Percentiles rank a stretch among this genome's conserved stretches.
These are phyloP conservation scores for Chrysoporthe deuterocubensis DNA, from an alignment of 2,329 filamentous ascomycete genomes.

Conservation along the genomic window DNA sequence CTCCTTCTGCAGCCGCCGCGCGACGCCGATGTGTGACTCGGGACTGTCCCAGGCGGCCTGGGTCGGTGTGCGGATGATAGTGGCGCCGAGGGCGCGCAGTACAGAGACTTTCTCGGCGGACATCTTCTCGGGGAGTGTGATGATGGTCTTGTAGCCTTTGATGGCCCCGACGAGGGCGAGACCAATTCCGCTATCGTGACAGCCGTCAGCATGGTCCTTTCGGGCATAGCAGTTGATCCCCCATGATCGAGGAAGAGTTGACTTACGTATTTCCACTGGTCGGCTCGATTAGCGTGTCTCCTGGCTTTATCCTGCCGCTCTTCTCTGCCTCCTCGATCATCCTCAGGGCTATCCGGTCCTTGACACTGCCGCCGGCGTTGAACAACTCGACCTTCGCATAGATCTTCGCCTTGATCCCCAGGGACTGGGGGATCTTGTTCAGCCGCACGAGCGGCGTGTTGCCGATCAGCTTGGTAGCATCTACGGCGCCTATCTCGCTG, in stretches of 20 bases:
- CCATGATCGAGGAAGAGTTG: conserved; percentile 23
- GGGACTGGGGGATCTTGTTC: conserved; percentile 88
- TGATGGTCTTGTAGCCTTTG: conserved; percentile 98
- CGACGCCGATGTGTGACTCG: conserved; percentile 96
- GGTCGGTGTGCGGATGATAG: conserved; percentile 96
- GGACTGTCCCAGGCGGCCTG: conserved; percentile 93
- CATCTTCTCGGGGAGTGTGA: conserved; percentile 99
- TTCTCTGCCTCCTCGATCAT: conserved; percentile 98
- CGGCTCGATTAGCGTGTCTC: conserved; percentile 95
- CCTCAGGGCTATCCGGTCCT: conserved; percentile 91
- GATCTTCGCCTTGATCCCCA: conserved; percentile 86
- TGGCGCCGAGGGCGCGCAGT: conserved; percentile 88
- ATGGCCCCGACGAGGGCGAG: conserved; percentile 92
- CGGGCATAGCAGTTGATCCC: conserved; percentile 34
- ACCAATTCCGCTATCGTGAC: conserved; percentile 72
- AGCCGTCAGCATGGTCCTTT: background rate
- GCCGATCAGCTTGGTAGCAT: conserved; percentile 86
- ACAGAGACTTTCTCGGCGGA: conserved; percentile 97
- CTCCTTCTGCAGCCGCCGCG: conserved; percentile 87
- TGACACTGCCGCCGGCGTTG: conserved; percentile 92
- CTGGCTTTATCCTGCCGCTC: conserved; percentile 91
- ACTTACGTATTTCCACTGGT: conserved; percentile 89
- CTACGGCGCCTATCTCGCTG: conserved; percentile 45
- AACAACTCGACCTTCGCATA: conserved; percentile 93
- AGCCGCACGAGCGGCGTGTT: conserved; percentile 94